Evolutionary conservation across 352 stramenopile species (phyloP), one percentile per base, ranked within the genome.

Genomic region (Globisporangium takayamanum): DNA sequence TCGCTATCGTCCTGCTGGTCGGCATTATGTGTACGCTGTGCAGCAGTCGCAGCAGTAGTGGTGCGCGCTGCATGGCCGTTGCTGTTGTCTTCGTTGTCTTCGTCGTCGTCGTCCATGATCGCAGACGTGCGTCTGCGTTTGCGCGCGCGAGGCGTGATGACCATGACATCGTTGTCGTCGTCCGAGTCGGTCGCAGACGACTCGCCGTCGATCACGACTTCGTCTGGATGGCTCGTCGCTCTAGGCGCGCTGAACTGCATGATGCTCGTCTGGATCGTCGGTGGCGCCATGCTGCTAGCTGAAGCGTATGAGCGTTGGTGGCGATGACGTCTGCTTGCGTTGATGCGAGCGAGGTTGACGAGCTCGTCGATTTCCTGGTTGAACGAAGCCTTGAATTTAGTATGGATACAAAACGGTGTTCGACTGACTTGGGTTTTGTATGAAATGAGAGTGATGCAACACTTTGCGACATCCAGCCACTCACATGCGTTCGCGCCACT

Each of bases 141-240:
- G 55, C 81, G 80, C 37, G 68, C 73, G 57, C 80, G 66, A n/a
- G 78, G 76, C 20, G 71, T 77, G 41, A 88, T 61, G 50, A 90
- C 75, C 56, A 72, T 57, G 46, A 88, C 70, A 7, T 78, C 74
- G 15, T 75, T 69, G 1, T 85, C 80, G 8, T 84, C 71, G 14
- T 81, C 74, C 22, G 74, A 78, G 11, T 87, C 70, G 2, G 76
- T 77, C 26, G 36, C 54, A 1, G 66, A 70, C 49, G 76, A 86
- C 59, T 92, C 76, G 51, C 70, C 74, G 39, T 92, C 79, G 65
- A 88, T 91, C 66, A 88, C 69, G 58, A 89, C 77, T 73, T 91
- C 78, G 30, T 86, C 51, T 25, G 25, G 44, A 54, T 11, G 47
- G 20, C 64, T 73, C 52, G 16, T 28, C 3, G 44, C 18, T 22